A percentile compares a stretch with the other conserved stretches of the same genome.
phyloP scores from a whole-genome alignment of 2,329 filamentous ascomycete species.

The Nigrospora osmanthi region DNA sequence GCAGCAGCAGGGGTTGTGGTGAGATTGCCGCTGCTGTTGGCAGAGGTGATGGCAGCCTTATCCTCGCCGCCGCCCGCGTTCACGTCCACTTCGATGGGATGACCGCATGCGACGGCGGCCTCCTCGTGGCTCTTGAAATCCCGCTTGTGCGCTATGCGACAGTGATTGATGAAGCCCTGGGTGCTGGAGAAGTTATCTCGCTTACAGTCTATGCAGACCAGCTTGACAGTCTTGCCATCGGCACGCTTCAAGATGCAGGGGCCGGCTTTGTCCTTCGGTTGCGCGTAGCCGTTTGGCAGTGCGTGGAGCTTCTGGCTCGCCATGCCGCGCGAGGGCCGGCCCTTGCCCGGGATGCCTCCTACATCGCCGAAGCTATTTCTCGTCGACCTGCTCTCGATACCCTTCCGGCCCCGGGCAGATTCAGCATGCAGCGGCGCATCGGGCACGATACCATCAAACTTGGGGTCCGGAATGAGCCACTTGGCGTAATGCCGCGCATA shows the following conservation, averaged over 20 bases:
- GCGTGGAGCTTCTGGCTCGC: slow-evolving; percentile 59
- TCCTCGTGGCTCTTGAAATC: slow-evolving; percentile 96
- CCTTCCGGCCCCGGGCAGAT: slow-evolving; percentile 32
- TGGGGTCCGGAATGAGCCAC: slow-evolving; percentile 86
- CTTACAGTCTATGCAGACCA: slow-evolving; percentile 83
- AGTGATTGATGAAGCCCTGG: slow-evolving; percentile 99
- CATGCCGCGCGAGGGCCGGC: slow-evolving; percentile 38
- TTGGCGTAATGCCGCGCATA: slow-evolving; percentile 92
- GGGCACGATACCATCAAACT: slow-evolving; percentile 65
- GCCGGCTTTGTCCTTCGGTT: slow-evolving; percentile 72
- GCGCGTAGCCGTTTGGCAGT: slow-evolving; percentile 61
- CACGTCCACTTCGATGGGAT: slow-evolving; percentile 64
- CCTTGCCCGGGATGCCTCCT: slow-evolving; percentile 35
- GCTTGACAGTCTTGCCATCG: slow-evolving; percentile 79
- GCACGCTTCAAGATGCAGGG: slow-evolving; percentile 74
- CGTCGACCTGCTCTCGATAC: slow-evolving; percentile 67
- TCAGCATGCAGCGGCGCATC: slow-evolving; percentile 35
- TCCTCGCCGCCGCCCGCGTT: slow-evolving; percentile 36
- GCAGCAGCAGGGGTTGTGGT: slow-evolving; percentile 10
- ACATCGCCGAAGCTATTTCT: slow-evolving; percentile 63
- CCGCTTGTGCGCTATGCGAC: slow-evolving; percentile 86
- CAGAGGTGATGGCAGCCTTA: neutral
- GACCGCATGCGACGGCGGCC: slow-evolving; percentile 80
- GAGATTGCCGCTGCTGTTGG: slow-evolving; percentile 14
- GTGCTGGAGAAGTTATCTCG: slow-evolving; percentile 91